A percentile compares a stretch with the other conserved stretches of the same genome.
phyloP scores from a whole-genome alignment of 2,329 filamentous ascomycete genomes.

The Thermoascus crustaceus region DNA sequence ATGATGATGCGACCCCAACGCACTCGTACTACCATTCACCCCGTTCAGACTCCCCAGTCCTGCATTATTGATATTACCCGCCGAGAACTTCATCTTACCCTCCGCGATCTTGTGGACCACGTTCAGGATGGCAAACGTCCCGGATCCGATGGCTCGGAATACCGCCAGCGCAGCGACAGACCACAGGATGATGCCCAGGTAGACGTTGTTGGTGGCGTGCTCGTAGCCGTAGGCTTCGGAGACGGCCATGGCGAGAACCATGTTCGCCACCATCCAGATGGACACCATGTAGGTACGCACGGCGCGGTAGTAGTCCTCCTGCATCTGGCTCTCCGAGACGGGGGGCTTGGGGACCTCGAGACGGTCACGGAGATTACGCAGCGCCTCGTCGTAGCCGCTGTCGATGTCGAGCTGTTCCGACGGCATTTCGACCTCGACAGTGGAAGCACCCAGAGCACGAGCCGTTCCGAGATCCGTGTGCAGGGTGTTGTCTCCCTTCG shows the following conservation, averaged over 20 bases:
- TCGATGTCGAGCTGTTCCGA: conserved; percentile 97
- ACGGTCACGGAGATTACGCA: conserved; percentile 89
- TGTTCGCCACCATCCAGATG: conserved; percentile 87
- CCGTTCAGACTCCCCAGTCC: conserved; percentile 7
- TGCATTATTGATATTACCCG: conserved; percentile 32
- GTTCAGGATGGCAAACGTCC: conserved; percentile 76
- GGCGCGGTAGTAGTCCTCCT: conserved; percentile 97
- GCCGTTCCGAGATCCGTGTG: conserved; percentile 88
- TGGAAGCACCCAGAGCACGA: conserved; percentile 63
- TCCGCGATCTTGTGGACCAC: conserved; percentile 78
- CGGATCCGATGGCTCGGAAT: conserved; percentile 77
- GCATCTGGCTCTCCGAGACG: conserved; percentile 68
- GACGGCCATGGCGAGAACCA: conserved; percentile 85
- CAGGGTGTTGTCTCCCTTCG: conserved; percentile 94
- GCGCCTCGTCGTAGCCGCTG: conserved; percentile 90
- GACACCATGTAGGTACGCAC: conserved; percentile 98
- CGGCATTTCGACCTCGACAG: conserved; percentile 95
- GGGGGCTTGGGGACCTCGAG: conserved; percentile 64
- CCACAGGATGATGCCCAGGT: conserved; percentile 91
- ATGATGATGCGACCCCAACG: conserved; percentile 6
- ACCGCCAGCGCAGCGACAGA: conserved; percentile 74
- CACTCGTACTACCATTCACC: conserved; percentile 8
- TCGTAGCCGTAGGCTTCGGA: conserved; percentile 71
- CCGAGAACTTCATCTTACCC: conserved; percentile 59
- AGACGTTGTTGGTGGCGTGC: conserved; percentile 72